Base-by-base conservation (phyloP, 2,329 filamentous ascomycete genomes). In the Fragosphaeria purpurea region DNA sequence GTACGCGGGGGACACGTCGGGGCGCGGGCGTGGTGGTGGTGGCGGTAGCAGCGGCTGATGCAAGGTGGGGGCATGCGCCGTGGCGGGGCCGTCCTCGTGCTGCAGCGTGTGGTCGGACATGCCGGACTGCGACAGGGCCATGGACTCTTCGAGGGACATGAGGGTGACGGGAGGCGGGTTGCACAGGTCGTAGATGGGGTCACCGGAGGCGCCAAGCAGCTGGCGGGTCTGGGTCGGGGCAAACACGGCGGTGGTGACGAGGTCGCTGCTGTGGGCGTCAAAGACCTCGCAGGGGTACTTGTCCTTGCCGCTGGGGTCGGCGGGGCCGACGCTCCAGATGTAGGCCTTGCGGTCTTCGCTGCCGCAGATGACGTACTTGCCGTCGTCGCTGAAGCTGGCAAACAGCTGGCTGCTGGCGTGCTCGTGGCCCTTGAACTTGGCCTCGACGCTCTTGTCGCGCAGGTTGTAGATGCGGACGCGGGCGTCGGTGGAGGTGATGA, bases 401-500 rank as follows among this genome's bases (percentile, higher is more conserved):
- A 86, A 83, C 42, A 98, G 95, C 63, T 97, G 93, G 60, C 86
- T 94, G 61, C 81, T 88, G 22, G 82, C 79, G 63, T 97, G 97
- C 62, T 93, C 86, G 61, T 95, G 86, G 1, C 91, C 93, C 56
- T 88, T 86, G 56, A 95, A 88, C 63, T 97, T 98, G 61, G 86
- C 79, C 59, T 95, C 89, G 7, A 97, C 70, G 44, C 77, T 82
- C 64, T 91, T 91, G 63, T 95, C 88, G 46, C 82, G 80, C 57
- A 96, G 73, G 63, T 87, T 91, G 70, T 97, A 98, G 37, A 97
- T 75, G 38, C 93, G 82, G 12, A 97, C 79, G 30, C 93, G 81
- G 1, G 91, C 96, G 63, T 98, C 93, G 60, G 97, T 98, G 58
- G 90, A 96, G 2, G 88, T 95, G 51, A 98, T 82, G 6, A 98